Base-by-base conservation (phyloP, 1,139 yeast species). In the Torulaspora pretoriensis region DNA sequence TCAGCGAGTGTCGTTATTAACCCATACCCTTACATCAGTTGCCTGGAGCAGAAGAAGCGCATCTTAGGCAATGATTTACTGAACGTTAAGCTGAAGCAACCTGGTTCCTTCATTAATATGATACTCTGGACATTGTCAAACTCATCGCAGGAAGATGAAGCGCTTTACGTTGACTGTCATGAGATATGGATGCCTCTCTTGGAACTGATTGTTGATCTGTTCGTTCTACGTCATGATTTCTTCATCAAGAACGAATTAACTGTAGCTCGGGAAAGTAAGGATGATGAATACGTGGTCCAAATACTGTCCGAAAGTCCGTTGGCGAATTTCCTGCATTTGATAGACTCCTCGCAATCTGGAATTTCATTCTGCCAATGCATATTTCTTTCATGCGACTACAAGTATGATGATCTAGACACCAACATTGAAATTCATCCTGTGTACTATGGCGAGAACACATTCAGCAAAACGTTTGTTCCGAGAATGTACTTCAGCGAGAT, bases 181-280 rank as follows among this genome's bases (percentile, higher is more conserved):
- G 57, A 57, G 4, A 41, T 49, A 6, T 63, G 67, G 67, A 40
- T 55, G 23, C 61, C 61, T 4, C 32, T 63, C 10, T 36, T 59
- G 23, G 39, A 46, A 19, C 37, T 60, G 3, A 19, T 61, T 3
- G 40, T 60, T 12, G 57, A 55, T 26, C 26, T 61, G 4, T 48
- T 54, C 27, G 54, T 50, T 7, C 41, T 60, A 19, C 49, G 64
- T 26, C 63, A 60, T 22, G 56, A 48, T 12, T 61, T 58, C 36
- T 60, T 47, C 38, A 28, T 55, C 7, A 29, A 30, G 2, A 42
- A 50, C 47, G 61, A 59, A 41, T 38, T 50, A 22, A 29, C 10
- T 13, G n/a, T 19, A 12, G 13, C 13, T 26, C 13, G 10, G 13
- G 13, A 26, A 14, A 19, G 19, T 19, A 30, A 13, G 13, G 27